Percentiles rank a stretch among this genome's conserved stretches.
phyloP scores from a whole-genome alignment of 2,329 filamentous ascomycete genomes.

The Ophiostoma novo-ulmi region DNA sequence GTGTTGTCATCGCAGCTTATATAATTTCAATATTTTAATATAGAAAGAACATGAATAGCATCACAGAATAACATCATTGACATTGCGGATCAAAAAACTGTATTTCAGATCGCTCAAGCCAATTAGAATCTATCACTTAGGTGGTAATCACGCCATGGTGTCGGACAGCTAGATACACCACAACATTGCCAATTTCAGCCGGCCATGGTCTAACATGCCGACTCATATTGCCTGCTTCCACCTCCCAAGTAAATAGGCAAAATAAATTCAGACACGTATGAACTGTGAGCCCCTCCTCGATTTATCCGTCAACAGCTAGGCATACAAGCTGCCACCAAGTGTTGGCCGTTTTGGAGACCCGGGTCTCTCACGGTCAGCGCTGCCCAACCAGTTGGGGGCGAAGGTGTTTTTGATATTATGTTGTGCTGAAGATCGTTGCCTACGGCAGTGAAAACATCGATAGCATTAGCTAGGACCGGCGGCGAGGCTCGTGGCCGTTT shows the following conservation, averaged over 20 bases:
- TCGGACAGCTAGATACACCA: not conserved
- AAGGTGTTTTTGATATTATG: not conserved
- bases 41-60: not conserved
- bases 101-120: not conserved
- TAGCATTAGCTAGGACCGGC: not conserved
- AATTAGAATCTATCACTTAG: not conserved
- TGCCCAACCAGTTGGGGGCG: conserved; percentile 10
- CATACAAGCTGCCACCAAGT: not conserved
- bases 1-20: not conserved
- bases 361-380: not conserved
- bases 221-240: not conserved
- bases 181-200: not conserved
- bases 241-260: not conserved
- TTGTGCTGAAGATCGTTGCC: not conserved
- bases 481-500: not conserved
- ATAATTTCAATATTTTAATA: not conserved
- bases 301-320: not conserved
- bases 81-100: not conserved
- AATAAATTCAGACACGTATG: not conserved
- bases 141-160: not conserved
- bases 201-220: not conserved
- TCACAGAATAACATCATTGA: not conserved
- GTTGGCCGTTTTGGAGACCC: not conserved
- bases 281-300: not conserved
- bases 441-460: not conserved